These are phyloP conservation scores for Trebouxiophyceae sp. DNA, from an alignment of 163 green algal species.

Conservation along the genomic window DNA sequence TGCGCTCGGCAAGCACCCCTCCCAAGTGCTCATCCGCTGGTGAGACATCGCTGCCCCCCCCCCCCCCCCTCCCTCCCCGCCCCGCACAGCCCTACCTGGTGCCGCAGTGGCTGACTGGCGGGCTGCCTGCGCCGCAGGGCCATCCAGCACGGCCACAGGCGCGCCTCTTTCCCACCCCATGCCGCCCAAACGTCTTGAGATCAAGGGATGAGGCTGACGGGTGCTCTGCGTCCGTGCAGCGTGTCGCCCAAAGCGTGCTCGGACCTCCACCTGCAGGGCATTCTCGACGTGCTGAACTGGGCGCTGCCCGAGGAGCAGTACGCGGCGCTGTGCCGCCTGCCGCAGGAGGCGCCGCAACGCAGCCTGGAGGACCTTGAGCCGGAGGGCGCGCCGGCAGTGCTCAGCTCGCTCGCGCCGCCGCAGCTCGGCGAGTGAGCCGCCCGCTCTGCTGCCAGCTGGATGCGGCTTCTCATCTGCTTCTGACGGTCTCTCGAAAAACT, in stretches of 20 bases:
- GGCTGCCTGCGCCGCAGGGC: too few relatives aligned
- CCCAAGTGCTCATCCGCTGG: constrained; percentile 74
- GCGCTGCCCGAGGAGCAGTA: constrained; percentile 32
- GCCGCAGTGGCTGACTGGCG: too few relatives aligned
- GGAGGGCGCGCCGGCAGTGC: neutral
- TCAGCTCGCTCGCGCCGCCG: too few relatives aligned
- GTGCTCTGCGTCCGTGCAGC: neutral
- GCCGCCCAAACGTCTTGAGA: constrained; percentile 43
- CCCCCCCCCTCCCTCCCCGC: too few relatives aligned
- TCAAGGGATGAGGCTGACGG: too few relatives aligned
- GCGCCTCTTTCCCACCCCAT: too few relatives aligned
- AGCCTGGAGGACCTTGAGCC: neutral
- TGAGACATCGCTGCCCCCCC: too few relatives aligned
- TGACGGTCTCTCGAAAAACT: too few relatives aligned
- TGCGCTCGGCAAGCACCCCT: constrained; percentile 35
- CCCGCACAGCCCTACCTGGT: too few relatives aligned
- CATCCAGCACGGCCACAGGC: constrained; percentile 65
- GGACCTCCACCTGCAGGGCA: constrained; percentile 17
- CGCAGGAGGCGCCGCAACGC: constrained; percentile 3
- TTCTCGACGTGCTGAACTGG: constrained; percentile 60
- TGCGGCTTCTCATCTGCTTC: too few relatives aligned
- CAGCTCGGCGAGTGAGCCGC: too few relatives aligned
- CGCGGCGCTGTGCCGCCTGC: constrained; percentile 29
- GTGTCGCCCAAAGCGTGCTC: constrained; percentile 28
- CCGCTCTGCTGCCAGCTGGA: too few relatives aligned